Base-by-base conservation (phyloP, 352 stramenopile genomes). In the Elongisporangium prolatum region DNA sequence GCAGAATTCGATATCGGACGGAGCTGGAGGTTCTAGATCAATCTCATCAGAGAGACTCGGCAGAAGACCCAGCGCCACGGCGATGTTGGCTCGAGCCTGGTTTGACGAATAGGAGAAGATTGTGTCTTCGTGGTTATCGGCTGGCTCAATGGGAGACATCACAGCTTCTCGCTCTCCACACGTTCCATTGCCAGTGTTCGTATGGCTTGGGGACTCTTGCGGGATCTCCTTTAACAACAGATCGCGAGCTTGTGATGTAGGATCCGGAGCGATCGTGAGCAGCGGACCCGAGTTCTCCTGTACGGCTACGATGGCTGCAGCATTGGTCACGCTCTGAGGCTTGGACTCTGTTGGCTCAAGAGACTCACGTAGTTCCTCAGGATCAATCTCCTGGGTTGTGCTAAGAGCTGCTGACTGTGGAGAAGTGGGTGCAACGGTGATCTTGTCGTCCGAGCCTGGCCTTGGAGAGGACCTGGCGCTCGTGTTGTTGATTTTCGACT, bases 41-140 rank as follows among this genome's bases (percentile, higher is more conserved):
- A 44, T 13, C 34, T 44, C 34, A 17, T 44, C 7, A 44, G 34
- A 44, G 34, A 44, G 34, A 44, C 34, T 44, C 11, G 67, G 67
- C 14, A 74, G 38, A n/a, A 74, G 56, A 56, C 56, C 65, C 7
- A 74, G 22, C 17, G 67, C 63, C 64, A 69, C 59, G 2, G 67
- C 63, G 59, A 71, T 71, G 28, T 59, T 73, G 9, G 62, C 63
- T 21, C 63, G 17, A 25, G 54, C 54, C 22, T 55, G 40, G 18
- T 14, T 63, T 20, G 67, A 71, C 55, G 67, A 64, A 38, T 74
- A 74, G 14, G 56, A 44, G 28, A 56, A 71, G 10, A 17, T 1
- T 17, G 34, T 44, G 34, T 44, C 34, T 50, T 71, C 66, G 28
- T 65, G 57, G 24, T 71, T 57, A 54, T 64, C 63, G 50, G 48